phyloP scores from a whole-genome alignment of 495 filamentous ascomycete genomes.

The Saxophila tyrrhenica region DNA sequence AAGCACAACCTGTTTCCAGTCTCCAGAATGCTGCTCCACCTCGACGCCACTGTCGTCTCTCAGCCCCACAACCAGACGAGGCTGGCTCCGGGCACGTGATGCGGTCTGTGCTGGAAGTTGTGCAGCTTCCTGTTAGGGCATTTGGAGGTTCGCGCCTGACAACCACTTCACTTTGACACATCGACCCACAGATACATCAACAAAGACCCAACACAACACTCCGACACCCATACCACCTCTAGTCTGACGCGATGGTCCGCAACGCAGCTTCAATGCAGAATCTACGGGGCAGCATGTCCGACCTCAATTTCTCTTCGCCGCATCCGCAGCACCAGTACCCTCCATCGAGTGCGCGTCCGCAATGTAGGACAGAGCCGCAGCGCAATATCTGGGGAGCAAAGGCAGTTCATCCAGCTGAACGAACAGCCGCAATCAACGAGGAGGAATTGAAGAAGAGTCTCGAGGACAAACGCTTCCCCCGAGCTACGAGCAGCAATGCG shows the following conservation, averaged over 20 bases:
- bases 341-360: not conserved
- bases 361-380: no score
- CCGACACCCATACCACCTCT: not conserved
- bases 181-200: no score
- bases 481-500: constrained; percentile 9
- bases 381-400: no score
- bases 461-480: not conserved
- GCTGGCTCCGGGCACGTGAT: not conserved
- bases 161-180: not conserved
- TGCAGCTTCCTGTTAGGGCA: not conserved
- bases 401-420: not conserved
- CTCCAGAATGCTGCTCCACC: not conserved
- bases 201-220: not conserved
- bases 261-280: constrained; percentile 12
- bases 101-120: not conserved
- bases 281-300: constrained; percentile 8
- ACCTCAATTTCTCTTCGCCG: constrained; percentile 1
- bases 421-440: constrained; percentile 1
- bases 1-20: not conserved
- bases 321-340: not conserved
- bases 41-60: not conserved
- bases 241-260: constrained; percentile 5
- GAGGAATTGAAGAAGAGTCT: constrained; percentile 1
- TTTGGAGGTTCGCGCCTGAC: not conserved
- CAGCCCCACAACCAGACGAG: not conserved